phyloP scores from a whole-genome alignment of 2,329 filamentous ascomycete species.

The Cladorrhinum sp. region DNA sequence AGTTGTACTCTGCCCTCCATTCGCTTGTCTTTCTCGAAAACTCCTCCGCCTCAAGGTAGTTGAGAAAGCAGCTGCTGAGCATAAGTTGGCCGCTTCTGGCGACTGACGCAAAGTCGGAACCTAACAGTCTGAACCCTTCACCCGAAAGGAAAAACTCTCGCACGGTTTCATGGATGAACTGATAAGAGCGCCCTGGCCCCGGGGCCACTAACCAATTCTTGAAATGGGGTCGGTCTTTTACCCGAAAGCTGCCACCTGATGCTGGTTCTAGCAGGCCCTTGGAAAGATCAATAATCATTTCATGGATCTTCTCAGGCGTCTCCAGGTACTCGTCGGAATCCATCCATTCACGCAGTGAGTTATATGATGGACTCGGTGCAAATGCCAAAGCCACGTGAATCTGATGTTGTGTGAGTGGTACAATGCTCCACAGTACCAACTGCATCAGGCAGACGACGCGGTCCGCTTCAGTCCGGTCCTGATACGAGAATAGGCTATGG shows the following conservation, averaged over 20 bases:
- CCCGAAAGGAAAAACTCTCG: conserved; percentile 21
- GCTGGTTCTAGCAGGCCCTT: conserved; percentile 22
- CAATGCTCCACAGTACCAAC: neutral
- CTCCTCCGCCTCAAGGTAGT: neutral
- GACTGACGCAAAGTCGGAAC: too few relatives aligned
- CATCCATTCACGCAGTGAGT: conserved; percentile 3
- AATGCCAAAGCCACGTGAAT: conserved; percentile 30
- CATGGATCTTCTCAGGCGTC: neutral
- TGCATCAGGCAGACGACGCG: neutral
- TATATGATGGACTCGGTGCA: too few relatives aligned
- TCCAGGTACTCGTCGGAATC: neutral
- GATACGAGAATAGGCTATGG: neutral
- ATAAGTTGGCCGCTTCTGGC: too few relatives aligned
- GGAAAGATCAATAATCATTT: conserved; percentile 6
- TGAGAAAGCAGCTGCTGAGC: too few relatives aligned
- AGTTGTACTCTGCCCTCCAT: neutral
- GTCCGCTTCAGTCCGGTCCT: neutral
- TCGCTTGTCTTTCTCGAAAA: neutral
- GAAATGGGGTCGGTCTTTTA: too few relatives aligned
- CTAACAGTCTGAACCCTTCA: neutral
- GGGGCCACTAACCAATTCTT: too few relatives aligned
- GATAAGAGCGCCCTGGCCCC: conserved; percentile 8
- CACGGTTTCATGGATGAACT: conserved; percentile 26
- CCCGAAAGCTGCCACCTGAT: too few relatives aligned
- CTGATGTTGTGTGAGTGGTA: neutral